Base-by-base conservation (phyloP, 805 yeast species). In the Kluyveromyces dobzhanskii region DNA sequence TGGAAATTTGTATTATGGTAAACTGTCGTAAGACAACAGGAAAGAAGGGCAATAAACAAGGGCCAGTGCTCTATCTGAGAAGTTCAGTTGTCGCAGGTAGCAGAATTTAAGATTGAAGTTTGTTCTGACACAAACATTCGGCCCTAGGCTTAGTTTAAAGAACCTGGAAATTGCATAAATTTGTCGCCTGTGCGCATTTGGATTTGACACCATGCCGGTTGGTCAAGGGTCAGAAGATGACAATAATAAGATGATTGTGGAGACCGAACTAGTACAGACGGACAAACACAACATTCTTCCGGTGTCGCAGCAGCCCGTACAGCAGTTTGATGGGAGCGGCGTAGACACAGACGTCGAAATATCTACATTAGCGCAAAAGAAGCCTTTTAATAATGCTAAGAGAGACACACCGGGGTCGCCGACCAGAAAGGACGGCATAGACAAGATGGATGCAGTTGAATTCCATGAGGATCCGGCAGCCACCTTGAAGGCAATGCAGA, bases 251-350 rank as follows among this genome's bases (percentile, higher is more conserved):
- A 67, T 74, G 67, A 71, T 73, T 21, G 83, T 77, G 23, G 83
- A 76, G 47, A 74, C 80, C 0, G 83, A 77, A 49, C 75, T 80
- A 0, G 80, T 77, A 13, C 70, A 76, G 29, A 70, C 78, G 1
- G 57, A 67, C 2, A 44, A 45, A 2, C 33, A 43, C 57, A 67
- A 34, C 61, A 67, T 32, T 42, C 62, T 33, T 48, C 63, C 43
- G 57, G 64, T 14, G 53, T 49, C 6, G 28, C 47, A 9, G 19
- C 47, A 3, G 25, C 48, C 12, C 37, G 33, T 13, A 44, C 41
- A n/a, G 39, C 44, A 19, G 17, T 40, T 9, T 40, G 41, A 34
- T 53, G 51, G 6, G 27, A 44, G 5, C 25, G 48, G 41, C 32
- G 9, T 21, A 6, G 49, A 8, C 16, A 14, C 30, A 14, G 30